A percentile compares a stretch with the other conserved stretches of the same genome.
phyloP scores from a whole-genome alignment of 768 basidiomycete species.

The Cytidiella melzeri region DNA sequence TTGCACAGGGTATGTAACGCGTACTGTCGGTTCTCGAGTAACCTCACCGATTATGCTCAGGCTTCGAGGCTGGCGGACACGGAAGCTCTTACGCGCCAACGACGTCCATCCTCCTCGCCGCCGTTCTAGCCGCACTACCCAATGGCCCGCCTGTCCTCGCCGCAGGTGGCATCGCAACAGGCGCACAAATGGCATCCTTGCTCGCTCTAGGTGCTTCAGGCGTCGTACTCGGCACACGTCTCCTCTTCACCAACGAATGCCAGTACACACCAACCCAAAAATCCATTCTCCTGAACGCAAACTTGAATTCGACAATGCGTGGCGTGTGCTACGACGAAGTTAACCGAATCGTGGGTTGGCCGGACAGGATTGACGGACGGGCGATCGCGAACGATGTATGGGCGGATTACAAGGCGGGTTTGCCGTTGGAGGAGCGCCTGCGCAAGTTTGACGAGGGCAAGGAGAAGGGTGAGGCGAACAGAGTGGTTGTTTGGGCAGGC shows the following conservation, averaged over 20 bases:
- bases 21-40: background rate
- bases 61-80: slow-evolving; percentile 79
- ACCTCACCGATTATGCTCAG: slow-evolving; percentile 31
- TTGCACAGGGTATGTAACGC: slow-evolving; percentile 59
- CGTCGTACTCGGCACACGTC: slow-evolving; percentile 68
- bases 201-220: slow-evolving; percentile 66
- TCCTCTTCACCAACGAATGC: slow-evolving; percentile 62
- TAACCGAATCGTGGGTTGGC: slow-evolving; percentile 29
- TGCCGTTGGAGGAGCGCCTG: slow-evolving; percentile 36
- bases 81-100: slow-evolving; percentile 52
- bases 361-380: slow-evolving; percentile 36
- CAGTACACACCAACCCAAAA: slow-evolving; percentile 29
- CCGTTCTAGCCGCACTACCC: slow-evolving; percentile 39
- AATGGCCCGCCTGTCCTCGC: slow-evolving; percentile 53
- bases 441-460: slow-evolving; percentile 41
- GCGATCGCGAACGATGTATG: slow-evolving; percentile 52
- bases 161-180: slow-evolving; percentile 68
- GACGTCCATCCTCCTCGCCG: slow-evolving; percentile 52
- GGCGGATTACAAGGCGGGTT: slow-evolving; percentile 47
- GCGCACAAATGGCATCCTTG: slow-evolving; percentile 57
- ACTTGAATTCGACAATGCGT: slow-evolving; percentile 22
- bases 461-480: slow-evolving; percentile 36
- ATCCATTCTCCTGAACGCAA: slow-evolving; percentile 25
- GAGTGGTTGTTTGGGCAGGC: slow-evolving; percentile 8
- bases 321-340: slow-evolving; percentile 30